Evolutionary conservation across 1,284 basidiomycete genomes (phyloP).

Genomic region (Neotropicomus parvogracilis): DNA sequence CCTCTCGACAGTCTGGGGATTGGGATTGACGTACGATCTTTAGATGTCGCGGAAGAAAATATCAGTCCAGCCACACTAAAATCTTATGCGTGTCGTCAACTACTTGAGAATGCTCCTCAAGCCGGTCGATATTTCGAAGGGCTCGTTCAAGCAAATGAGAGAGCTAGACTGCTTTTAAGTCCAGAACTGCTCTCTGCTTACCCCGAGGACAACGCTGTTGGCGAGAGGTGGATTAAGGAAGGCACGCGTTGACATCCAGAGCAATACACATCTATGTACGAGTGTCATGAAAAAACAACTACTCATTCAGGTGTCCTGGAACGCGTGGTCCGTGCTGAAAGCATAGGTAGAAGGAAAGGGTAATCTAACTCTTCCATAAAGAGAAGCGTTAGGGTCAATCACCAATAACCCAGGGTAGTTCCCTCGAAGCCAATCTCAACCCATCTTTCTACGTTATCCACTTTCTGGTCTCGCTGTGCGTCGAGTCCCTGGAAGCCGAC

Average conservation of each 20-base stretch:
- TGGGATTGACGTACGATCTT: slow-evolving; percentile 3
- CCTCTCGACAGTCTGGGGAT: not conserved
- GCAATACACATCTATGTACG: not conserved
- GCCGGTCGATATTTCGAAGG: slow-evolving; percentile 37
- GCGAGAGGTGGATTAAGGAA: slow-evolving; percentile 26
- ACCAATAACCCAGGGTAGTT: slow-evolving; percentile 49
- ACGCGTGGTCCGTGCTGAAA: not conserved
- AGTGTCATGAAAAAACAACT: slow-evolving; percentile 1
- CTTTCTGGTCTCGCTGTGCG: slow-evolving; percentile 14
- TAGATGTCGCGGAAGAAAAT: slow-evolving; percentile 45
- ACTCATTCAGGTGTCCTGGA: not conserved
- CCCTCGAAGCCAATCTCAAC: slow-evolving; percentile 50
- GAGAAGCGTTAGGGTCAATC: slow-evolving; percentile 4
- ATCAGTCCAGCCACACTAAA: slow-evolving; percentile 32
- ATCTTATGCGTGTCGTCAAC: slow-evolving; percentile 18
- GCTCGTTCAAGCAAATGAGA: slow-evolving; percentile 20
- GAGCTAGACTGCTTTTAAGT: slow-evolving; percentile 27
- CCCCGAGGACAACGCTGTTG: slow-evolving; percentile 29
- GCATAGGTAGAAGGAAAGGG: not conserved
- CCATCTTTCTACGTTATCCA: slow-evolving; percentile 41
- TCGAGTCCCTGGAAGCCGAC: slow-evolving; percentile 50
- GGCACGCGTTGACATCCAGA: slow-evolving; percentile 11
- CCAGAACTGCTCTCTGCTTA: slow-evolving; percentile 31
- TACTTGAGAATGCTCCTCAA: slow-evolving; percentile 26
- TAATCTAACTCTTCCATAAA: not conserved